Conservation (phyloP, 176 grass and related monocot genomes). For the Juncus inflexus region DNA sequence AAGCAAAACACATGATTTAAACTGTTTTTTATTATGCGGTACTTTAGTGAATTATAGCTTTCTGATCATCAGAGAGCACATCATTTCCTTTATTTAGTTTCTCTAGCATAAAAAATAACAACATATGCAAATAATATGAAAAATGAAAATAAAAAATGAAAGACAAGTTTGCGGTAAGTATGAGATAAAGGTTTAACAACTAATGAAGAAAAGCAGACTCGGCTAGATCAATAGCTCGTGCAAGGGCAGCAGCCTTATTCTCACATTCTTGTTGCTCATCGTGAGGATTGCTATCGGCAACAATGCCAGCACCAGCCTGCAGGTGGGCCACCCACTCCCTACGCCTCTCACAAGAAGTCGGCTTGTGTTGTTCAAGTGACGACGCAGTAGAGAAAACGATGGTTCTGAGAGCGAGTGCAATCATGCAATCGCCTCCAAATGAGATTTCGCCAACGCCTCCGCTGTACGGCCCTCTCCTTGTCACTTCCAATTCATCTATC, state of each 20-base stretch:
- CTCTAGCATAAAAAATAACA: no score
- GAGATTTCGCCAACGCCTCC: conserved; percentile 77
- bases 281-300: conserved; percentile 64
- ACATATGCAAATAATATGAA: no score
- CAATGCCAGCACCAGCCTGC: conserved; percentile 56
- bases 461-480: conserved; percentile 70
- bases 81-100: no score
- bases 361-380: conserved; percentile 30
- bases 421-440: conserved; percentile 57
- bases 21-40: no score
- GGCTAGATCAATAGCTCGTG: conserved; percentile 70
- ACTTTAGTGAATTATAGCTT: no score
- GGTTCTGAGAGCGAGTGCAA: conserved; percentile 69
- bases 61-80: not conserved
- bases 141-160: no score
- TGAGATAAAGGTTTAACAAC: not conserved
- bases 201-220: conserved; percentile 58
- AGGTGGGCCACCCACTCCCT: conserved; percentile 85
- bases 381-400: conserved; percentile 68
- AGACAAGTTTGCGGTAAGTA: no score
- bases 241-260: conserved; percentile 64
- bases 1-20: no score
- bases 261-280: conserved; percentile 74
- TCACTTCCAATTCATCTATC: conserved; percentile 75
- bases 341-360: conserved; percentile 31